These are phyloP conservation scores for Colletotrichum tamarilloi DNA, from an alignment of 2,329 filamentous ascomycete genomes.

Conservation along the genomic window DNA sequence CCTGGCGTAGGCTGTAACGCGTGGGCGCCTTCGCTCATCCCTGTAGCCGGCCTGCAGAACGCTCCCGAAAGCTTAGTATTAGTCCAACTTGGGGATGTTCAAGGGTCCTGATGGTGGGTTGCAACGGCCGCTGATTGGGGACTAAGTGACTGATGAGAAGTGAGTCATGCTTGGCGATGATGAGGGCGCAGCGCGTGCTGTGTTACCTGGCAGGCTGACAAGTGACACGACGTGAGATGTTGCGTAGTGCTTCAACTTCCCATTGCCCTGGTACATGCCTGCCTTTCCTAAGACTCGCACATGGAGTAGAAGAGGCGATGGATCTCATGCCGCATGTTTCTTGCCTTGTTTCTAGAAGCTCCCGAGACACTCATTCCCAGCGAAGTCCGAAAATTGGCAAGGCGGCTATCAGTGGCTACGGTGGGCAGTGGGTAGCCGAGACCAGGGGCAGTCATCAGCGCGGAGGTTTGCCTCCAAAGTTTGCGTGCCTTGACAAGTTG, in stretches of 20 bases:
- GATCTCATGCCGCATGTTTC: background rate
- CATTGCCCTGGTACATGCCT: background rate
- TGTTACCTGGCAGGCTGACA: constrained; percentile 27
- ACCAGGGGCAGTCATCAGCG: too few relatives aligned
- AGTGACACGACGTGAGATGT: background rate
- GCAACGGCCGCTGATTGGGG: constrained; percentile 14
- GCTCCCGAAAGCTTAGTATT: background rate
- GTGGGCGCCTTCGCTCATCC: constrained; percentile 2
- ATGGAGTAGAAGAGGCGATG: background rate
- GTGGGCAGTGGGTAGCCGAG: background rate
- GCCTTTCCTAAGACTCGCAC: background rate
- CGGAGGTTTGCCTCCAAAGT: background rate
- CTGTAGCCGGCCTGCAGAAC: constrained; percentile 2
- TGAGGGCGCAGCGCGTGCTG: constrained; percentile 18
- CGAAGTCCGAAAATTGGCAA: background rate
- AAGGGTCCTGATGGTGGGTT: constrained; percentile 1
- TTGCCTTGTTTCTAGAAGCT: background rate
- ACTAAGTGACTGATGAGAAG: background rate
- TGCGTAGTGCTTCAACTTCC: background rate
- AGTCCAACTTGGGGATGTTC: background rate
- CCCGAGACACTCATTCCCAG: background rate
- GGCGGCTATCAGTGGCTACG: background rate
- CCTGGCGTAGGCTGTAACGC: constrained; percentile 10
- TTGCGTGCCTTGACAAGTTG: background rate
- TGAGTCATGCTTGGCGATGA: constrained; percentile 32